phyloP scores from a whole-genome alignment of 2,329 filamentous ascomycete genomes.

The Aspergillus transmontanensis region DNA sequence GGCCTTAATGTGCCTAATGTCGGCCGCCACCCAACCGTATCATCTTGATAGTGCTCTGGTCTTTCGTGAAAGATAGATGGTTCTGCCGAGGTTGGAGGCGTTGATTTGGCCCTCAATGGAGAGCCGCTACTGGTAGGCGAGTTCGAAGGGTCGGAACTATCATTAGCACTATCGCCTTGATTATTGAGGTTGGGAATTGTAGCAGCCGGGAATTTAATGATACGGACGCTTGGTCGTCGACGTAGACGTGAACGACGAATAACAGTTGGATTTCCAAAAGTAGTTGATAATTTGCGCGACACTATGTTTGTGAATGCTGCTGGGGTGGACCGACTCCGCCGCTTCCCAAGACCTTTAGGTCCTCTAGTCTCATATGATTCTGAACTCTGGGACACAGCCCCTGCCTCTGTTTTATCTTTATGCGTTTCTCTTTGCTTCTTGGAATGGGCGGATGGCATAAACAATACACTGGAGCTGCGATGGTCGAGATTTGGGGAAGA shows the following conservation, averaged over 20 bases:
- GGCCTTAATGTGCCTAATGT: constrained; percentile 3
- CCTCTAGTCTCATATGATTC: neutral
- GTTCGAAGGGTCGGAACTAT: constrained; percentile 38
- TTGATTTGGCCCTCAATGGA: constrained; percentile 34
- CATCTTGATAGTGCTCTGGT: constrained; percentile 3
- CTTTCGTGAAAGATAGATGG: constrained; percentile 25
- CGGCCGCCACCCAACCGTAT: constrained; percentile 3
- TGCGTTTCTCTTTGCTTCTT: neutral
- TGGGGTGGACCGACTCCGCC: constrained; percentile 28
- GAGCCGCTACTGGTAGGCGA: constrained; percentile 31
- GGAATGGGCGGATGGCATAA: neutral
- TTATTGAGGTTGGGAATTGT: constrained; percentile 18
- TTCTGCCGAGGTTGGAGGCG: constrained; percentile 38
- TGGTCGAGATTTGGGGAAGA: neutral
- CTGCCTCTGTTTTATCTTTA: neutral
- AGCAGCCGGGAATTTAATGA: constrained; percentile 19
- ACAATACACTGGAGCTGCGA: neutral
- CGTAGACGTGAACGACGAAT: constrained; percentile 41
- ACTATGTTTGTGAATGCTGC: constrained; percentile 36
- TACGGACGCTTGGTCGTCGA: constrained; percentile 35
- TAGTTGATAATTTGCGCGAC: constrained; percentile 40
- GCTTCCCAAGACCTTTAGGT: neutral
- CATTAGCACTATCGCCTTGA: constrained; percentile 31
- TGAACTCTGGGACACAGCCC: no score
- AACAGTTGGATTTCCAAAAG: constrained; percentile 44